Conservation (phyloP, 2,329 filamentous ascomycete genomes). For the Cladosporium sp. region DNA sequence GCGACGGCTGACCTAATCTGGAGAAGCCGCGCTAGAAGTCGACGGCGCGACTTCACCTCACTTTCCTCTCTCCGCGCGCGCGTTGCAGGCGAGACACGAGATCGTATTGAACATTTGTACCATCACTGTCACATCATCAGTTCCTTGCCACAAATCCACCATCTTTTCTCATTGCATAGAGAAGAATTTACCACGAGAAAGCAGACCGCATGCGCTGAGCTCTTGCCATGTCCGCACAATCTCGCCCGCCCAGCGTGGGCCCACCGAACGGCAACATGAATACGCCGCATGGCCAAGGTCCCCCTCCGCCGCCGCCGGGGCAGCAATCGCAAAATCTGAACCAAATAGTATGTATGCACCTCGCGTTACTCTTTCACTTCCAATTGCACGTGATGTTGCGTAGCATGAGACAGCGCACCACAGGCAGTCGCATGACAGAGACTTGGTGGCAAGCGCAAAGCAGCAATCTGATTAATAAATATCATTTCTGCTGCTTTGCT, state of each 20-base stretch:
- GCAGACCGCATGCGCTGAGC: not conserved
- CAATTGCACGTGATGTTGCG: not conserved
- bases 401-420: not conserved
- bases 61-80: not conserved
- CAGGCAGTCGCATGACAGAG: too few relatives aligned
- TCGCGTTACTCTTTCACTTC: not conserved
- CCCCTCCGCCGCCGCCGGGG: constrained; percentile 43
- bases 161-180: too few relatives aligned
- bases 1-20: not conserved
- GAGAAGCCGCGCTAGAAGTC: not conserved
- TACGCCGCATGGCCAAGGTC: constrained; percentile 32
- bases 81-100: not conserved
- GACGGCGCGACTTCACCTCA: not conserved
- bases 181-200: too few relatives aligned
- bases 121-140: too few relatives aligned
- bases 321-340: constrained; percentile 83
- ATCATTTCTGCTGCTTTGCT: too few relatives aligned
- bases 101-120: too few relatives aligned
- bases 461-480: too few relatives aligned
- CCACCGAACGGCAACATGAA: constrained; percentile 37
- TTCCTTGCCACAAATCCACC: too few relatives aligned
- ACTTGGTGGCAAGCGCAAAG: too few relatives aligned
- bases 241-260: constrained; percentile 33
- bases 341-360: constrained; percentile 71
- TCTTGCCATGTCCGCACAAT: constrained; percentile 16